A percentile compares a stretch with the other conserved stretches of the same genome.
Evolutionary conservation across 345 rosid species (phyloP).

Genomic region (Passiflora organensis): DNA sequence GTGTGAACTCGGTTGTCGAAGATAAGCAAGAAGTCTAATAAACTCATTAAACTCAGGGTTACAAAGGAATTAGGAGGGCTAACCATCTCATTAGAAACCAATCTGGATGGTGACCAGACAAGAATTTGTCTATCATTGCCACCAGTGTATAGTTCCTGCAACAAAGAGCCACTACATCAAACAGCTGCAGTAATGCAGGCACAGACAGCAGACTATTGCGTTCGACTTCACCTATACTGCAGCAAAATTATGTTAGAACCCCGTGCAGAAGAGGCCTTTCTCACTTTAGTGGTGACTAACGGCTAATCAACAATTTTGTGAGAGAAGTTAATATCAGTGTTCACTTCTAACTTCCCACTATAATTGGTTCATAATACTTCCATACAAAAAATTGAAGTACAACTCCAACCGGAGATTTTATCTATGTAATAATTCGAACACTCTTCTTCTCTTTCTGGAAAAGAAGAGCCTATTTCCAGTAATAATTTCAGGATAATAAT

Average conservation of each 20-base stretch:
- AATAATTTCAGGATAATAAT: too few species aligned
- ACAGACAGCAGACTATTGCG: not conserved
- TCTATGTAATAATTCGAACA: not conserved
- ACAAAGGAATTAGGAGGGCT: not conserved
- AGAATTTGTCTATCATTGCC: slow-evolving; percentile 78
- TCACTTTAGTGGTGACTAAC: too few species aligned
- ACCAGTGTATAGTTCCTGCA: slow-evolving; percentile 81
- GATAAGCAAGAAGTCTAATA: not conserved
- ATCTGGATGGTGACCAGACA: slow-evolving; percentile 71
- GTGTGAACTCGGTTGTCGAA: too few species aligned
- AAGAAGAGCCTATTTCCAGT: too few species aligned
- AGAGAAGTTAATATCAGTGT: too few species aligned
- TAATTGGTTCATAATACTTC: not conserved
- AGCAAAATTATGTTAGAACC: too few species aligned
- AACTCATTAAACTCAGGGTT: not conserved
- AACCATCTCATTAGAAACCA: slow-evolving; percentile 37
- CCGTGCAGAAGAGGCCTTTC: too few species aligned
- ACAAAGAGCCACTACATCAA: slow-evolving; percentile 10
- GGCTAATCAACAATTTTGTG: too few species aligned
- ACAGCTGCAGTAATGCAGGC: slow-evolving; percentile 2
- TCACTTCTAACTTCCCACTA: too few species aligned
- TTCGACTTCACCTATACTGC: too few species aligned
- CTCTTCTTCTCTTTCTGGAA: not conserved
- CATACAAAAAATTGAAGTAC: not conserved
- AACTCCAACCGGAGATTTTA: not conserved